phyloP scores from a whole-genome alignment of 2,329 filamentous ascomycete genomes.

The Pseudofabraea citricarpa region DNA sequence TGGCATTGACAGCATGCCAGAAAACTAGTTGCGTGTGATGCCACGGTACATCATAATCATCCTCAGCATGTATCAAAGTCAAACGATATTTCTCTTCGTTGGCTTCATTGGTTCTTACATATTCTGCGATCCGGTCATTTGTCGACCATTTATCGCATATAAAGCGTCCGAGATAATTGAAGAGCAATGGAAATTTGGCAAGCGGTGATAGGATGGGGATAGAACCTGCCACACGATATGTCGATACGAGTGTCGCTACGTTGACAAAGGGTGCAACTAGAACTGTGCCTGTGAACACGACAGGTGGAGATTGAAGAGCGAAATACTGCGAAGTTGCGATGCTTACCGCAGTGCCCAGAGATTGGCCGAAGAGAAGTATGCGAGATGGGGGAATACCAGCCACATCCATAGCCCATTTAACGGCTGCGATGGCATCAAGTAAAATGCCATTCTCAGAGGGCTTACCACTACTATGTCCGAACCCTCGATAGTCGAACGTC shows the following conservation, averaged over 20 bases:
- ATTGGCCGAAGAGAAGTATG: slow-evolving; percentile 56
- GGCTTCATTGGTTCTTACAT: slow-evolving; percentile 34
- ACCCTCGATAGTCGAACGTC: slow-evolving; percentile 59
- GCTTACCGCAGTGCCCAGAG: slow-evolving; percentile 32
- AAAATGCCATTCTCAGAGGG: slow-evolving; percentile 52
- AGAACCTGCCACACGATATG: slow-evolving; percentile 50
- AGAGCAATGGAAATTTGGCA: slow-evolving; percentile 38
- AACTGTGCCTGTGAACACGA: slow-evolving; percentile 48
- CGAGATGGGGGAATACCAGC: slow-evolving; percentile 47
- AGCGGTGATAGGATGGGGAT: slow-evolving; percentile 50
- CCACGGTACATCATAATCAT: slow-evolving; percentile 47
- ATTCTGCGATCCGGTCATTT: slow-evolving; percentile 41
- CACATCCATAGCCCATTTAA: slow-evolving; percentile 47
- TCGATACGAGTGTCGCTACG: slow-evolving; percentile 46
- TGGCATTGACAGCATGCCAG: slow-evolving; percentile 51
- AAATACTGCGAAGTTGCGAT: slow-evolving; percentile 28
- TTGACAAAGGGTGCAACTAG: slow-evolving; percentile 54
- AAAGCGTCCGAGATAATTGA: slow-evolving; percentile 41
- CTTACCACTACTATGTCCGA: slow-evolving; percentile 45
- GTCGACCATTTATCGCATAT: slow-evolving; percentile 47
- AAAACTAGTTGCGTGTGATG: slow-evolving; percentile 45
- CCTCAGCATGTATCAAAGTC: slow-evolving; percentile 45
- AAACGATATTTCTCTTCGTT: slow-evolving; percentile 35
- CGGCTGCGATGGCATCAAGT: slow-evolving; percentile 46
- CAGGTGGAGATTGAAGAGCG: slow-evolving; percentile 27